Percentiles rank a stretch among this genome's conserved stretches.
Conservation (phyloP, 495 filamentous ascomycete genomes). For the Staphylotrichum tortipilum region DNA sequence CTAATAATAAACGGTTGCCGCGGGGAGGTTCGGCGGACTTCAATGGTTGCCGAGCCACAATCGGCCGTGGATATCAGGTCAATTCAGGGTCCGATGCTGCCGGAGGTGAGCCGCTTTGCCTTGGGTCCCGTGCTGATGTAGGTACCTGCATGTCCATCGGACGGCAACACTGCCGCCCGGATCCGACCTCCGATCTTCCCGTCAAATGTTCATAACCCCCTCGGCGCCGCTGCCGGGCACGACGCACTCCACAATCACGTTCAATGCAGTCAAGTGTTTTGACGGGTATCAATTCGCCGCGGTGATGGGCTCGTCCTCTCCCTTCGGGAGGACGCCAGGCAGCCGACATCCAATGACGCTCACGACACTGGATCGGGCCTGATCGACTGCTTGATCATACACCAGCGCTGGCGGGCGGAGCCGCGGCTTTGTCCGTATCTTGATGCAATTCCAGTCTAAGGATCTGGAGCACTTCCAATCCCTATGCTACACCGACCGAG, state of each 20-base stretch:
- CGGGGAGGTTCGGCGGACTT: no score
- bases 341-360: background rate
- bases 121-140: no score
- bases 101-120: no score
- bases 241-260: background rate
- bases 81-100: no score
- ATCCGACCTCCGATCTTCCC: no score
- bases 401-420: conserved; percentile 11
- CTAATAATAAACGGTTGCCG: no score
- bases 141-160: no score
- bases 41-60: no score
- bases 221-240: no score
- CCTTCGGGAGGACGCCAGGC: background rate
- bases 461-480: conserved; percentile 35
- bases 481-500: conserved; percentile 30
- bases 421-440: conserved; percentile 19
- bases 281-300: conserved; percentile 5
- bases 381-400: conserved; percentile 11
- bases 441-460: conserved; percentile 30
- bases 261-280: background rate
- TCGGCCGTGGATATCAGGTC: no score
- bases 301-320: background rate
- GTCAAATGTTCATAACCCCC: no score
- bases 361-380: conserved; percentile 2
- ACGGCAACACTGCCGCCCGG: no score